Evolutionary conservation across 208 protist species (phyloP).

Genomic region (Wallacemonas sp.): DNA sequence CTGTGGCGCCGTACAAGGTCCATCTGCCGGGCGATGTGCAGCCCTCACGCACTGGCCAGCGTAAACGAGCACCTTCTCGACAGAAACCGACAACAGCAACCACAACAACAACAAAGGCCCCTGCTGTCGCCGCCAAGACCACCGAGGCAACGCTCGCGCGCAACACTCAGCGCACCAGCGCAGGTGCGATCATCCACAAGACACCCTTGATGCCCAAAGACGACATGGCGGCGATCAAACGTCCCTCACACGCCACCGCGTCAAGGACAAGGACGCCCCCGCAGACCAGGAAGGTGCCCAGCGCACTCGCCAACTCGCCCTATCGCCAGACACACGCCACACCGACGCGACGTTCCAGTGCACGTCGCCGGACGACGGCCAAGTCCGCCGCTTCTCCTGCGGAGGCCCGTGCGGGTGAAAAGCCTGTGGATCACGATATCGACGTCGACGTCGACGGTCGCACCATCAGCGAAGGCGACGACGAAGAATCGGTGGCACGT

Average conservation of each 20-base stretch:
- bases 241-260: not conserved
- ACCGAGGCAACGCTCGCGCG: no score
- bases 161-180: no score
- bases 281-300: not conserved
- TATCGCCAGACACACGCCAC: not conserved
- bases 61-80: not conserved
- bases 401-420: no score
- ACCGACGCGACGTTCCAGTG: not conserved
- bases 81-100: not conserved
- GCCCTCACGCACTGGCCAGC: not conserved
- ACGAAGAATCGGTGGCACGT: not conserved
- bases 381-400: no score
- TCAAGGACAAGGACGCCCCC: not conserved
- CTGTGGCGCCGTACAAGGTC: slow-evolving; percentile 1
- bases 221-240: not conserved
- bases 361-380: no score
- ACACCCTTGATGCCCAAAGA: not conserved
- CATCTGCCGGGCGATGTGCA: not conserved
- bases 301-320: slow-evolving; percentile 4
- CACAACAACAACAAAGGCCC: not conserved
- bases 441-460: no score
- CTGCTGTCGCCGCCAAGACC: no score
- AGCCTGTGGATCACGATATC: no score
- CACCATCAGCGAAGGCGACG: no score
- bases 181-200: slow-evolving; percentile 5